Conservation (phyloP, 2,329 filamentous ascomycete genomes). For the Aureobasidium lini region DNA sequence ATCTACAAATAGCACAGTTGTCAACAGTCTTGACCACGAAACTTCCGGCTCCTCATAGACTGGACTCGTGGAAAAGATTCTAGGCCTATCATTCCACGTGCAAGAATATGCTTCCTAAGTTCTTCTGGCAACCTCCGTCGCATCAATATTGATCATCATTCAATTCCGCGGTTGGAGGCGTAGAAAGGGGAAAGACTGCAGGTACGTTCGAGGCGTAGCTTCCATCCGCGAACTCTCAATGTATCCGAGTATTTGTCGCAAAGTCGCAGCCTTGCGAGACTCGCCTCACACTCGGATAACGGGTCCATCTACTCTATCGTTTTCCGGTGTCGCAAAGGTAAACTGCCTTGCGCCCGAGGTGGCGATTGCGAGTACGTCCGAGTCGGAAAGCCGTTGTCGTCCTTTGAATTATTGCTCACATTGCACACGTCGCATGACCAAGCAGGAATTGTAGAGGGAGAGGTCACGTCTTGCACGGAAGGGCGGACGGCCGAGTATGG, state of each 20-base stretch:
- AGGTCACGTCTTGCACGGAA: not conserved
- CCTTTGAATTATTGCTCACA: not conserved
- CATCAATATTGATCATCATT: not conserved
- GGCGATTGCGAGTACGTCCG: not conserved
- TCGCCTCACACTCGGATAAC: not conserved
- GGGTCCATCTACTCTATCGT: not conserved
- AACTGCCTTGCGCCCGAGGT: not conserved
- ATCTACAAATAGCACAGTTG: constrained; percentile 6
- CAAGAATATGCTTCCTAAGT: not conserved
- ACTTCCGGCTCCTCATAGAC: constrained; percentile 3
- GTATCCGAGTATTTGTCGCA: not conserved
- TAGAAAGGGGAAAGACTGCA: not conserved
- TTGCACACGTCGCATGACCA: constrained; percentile 1
- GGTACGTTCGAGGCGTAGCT: not conserved
- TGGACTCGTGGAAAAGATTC: not conserved
- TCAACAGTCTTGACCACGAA: not conserved
- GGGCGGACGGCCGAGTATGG: not conserved
- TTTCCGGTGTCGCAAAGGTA: not conserved
- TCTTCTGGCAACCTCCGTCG: not conserved
- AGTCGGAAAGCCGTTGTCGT: not conserved
- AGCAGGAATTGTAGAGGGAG: not conserved
- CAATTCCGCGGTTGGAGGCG: not conserved
- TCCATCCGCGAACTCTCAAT: not conserved
- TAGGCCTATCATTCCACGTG: not conserved
- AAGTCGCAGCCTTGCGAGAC: constrained; percentile 1